A percentile compares a stretch with the other conserved stretches of the same genome.
Conservation (phyloP, 2,329 filamentous ascomycete species). For the Gremmenia infestans region DNA sequence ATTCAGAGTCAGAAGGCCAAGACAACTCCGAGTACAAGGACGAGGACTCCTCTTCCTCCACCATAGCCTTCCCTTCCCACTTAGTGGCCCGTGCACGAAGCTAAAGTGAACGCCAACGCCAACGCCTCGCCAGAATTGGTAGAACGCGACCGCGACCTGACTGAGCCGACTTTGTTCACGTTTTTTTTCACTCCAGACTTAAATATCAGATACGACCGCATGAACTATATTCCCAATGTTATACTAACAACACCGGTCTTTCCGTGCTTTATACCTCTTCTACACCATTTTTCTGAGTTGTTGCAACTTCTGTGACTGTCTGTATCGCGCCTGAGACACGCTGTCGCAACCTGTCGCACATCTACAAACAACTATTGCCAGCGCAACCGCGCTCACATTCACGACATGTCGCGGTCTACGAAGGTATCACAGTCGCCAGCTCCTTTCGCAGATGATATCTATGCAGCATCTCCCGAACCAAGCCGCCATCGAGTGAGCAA, state of each 20-base stretch:
- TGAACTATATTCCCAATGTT: background rate
- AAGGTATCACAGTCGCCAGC: constrained; percentile 28
- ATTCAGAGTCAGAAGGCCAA: background rate
- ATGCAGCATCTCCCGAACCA: constrained; percentile 28
- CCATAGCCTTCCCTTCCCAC: background rate
- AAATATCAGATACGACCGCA: background rate
- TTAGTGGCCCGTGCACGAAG: background rate
- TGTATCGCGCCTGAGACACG: background rate
- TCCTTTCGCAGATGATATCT: constrained; percentile 26
- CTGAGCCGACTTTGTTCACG: background rate
- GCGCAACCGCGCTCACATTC: background rate
- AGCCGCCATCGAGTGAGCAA: constrained; percentile 10
- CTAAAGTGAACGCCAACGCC: background rate
- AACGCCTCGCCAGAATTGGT: background rate
- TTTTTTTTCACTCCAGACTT: background rate
- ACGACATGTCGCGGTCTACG: constrained; percentile 15
- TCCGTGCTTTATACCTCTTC: background rate
- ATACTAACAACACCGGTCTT: background rate
- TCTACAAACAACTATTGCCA: background rate
- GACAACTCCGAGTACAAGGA: too few species aligned
- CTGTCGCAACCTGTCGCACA: background rate
- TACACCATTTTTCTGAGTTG: background rate
- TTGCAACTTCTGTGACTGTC: background rate
- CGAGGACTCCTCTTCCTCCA: background rate
- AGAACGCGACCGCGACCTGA: background rate